Conservation (phyloP, 345 rosid species). For the Brassica carinata region DNA sequence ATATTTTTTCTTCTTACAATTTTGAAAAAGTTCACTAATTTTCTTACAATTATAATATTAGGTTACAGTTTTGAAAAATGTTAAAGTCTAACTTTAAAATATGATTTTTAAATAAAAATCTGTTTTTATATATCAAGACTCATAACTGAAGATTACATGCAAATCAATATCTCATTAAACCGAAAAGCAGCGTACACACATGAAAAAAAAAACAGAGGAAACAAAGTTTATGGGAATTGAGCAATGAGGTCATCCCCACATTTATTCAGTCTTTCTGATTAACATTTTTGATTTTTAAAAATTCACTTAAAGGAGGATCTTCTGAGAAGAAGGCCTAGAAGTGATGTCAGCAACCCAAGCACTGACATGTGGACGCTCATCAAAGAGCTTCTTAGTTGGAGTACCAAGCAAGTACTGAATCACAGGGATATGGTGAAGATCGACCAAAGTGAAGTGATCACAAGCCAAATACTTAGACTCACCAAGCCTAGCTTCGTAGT, state of each 20-base stretch:
- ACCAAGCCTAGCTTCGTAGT: conserved; percentile 52
- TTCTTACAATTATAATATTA: not conserved
- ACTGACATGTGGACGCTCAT: conserved; percentile 54
- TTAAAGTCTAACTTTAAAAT: not conserved
- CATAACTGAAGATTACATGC: conserved; percentile 17
- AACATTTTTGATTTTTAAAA: not conserved
- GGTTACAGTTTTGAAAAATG: not conserved
- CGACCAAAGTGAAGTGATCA: conserved; percentile 44
- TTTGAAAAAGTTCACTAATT: not conserved
- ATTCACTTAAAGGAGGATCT: conserved; percentile 43
- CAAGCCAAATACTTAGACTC: conserved; percentile 34
- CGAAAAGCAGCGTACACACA: not conserved
- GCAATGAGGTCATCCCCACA: conserved; percentile 11
- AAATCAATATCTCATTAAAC: not conserved
- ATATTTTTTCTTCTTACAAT: not conserved
- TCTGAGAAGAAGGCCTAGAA: conserved; percentile 61
- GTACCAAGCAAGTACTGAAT: conserved; percentile 47
- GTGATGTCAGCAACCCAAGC: conserved; percentile 65
- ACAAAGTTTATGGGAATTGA: not conserved
- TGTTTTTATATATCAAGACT: not conserved
- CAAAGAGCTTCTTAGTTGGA: conserved; percentile 48
- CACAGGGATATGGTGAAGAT: conserved; percentile 47
- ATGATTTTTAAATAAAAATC: not conserved
- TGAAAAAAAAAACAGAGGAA: not conserved
- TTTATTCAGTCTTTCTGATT: conserved; percentile 4